phyloP scores from a whole-genome alignment of 1,284 basidiomycete species.

The Tilletia setariae region DNA sequence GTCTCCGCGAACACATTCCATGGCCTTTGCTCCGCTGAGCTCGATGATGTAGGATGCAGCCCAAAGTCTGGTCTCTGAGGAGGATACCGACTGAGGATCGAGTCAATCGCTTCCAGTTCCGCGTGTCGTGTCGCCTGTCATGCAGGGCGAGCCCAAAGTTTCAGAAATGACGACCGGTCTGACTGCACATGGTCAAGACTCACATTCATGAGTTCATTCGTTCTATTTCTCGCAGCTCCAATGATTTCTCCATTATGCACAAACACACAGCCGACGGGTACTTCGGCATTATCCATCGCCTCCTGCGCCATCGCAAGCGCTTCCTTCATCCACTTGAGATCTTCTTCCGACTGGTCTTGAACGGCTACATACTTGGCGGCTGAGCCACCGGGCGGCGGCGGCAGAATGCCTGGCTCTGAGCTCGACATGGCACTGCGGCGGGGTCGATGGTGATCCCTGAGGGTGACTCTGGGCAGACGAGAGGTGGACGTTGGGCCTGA shows the following conservation, averaged over 20 bases:
- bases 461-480: neutral
- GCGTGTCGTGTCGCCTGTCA: slow-evolving; percentile 84
- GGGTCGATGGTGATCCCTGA: neutral
- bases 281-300: slow-evolving; percentile 78
- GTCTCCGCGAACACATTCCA: slow-evolving; percentile 66
- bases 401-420: slow-evolving; percentile 15
- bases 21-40: slow-evolving; percentile 25
- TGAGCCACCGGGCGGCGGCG: slow-evolving; percentile 34
- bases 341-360: slow-evolving; percentile 41
- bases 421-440: neutral
- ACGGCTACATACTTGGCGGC: slow-evolving; percentile 36
- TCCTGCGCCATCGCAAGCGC: slow-evolving; percentile 59
- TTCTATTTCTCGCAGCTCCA: slow-evolving; percentile 83
- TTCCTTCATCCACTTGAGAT: slow-evolving; percentile 50
- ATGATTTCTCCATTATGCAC: slow-evolving; percentile 73
- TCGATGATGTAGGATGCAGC: slow-evolving; percentile 33
- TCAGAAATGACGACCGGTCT: neutral
- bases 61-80: slow-evolving; percentile 55
- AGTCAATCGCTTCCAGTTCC: slow-evolving; percentile 93
- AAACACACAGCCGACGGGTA: slow-evolving; percentile 95
- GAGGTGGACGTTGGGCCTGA: too few relatives aligned
- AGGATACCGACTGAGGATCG: slow-evolving; percentile 63
- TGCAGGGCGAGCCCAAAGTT: too few relatives aligned
- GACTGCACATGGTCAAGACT: slow-evolving; percentile 14
- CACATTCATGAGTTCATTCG: slow-evolving; percentile 73